Conservation (phyloP, 495 filamentous ascomycete genomes). For the Neurospora sp. region DNA sequence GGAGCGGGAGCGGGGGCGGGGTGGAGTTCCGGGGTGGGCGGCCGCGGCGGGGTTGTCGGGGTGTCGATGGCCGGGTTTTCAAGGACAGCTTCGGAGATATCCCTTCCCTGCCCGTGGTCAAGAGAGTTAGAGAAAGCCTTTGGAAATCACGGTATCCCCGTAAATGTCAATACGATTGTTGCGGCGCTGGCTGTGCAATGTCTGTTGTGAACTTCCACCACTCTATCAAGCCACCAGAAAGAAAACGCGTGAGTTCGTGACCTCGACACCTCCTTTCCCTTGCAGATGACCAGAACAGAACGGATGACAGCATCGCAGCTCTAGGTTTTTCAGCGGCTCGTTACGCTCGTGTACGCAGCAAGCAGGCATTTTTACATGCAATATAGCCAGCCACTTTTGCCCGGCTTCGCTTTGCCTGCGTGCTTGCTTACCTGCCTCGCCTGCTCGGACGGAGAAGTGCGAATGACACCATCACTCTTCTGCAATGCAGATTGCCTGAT, state of each 20-base stretch:
- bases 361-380: neutral
- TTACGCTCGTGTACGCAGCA: neutral
- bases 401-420: neutral
- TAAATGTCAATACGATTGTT: neutral
- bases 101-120: neutral
- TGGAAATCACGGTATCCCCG: too few relatives aligned
- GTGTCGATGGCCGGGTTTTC: neutral
- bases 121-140: too few relatives aligned
- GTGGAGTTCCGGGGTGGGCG: neutral
- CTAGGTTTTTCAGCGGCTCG: too few relatives aligned
- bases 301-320: neutral
- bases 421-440: neutral
- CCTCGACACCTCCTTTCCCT: neutral
- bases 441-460: neutral
- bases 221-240: neutral
- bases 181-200: neutral
- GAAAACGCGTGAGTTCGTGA: neutral
- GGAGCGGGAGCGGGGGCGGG: neutral
- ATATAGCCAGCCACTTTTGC: neutral
- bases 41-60: neutral
- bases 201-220: too few relatives aligned
- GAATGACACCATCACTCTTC: neutral
- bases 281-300: neutral
- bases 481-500: neutral
- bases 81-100: neutral